phyloP scores from a whole-genome alignment of 78 protist genomes.

The Tieghemostelium lacteum region DNA sequence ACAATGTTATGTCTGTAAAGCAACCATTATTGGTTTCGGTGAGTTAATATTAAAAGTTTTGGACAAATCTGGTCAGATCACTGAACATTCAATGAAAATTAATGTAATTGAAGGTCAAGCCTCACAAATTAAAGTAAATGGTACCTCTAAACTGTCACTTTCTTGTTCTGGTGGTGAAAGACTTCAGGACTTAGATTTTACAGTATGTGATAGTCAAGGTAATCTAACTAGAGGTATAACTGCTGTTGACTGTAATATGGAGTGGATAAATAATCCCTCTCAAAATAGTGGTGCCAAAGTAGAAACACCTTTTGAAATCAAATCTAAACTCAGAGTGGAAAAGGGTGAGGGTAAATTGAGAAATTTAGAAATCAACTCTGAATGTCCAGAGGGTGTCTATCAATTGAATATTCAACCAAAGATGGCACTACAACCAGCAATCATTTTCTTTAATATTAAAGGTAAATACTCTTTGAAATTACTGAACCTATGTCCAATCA shows the following conservation, averaged over 20 bases:
- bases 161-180: slow-evolving; percentile 32
- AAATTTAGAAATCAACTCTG: slow-evolving; percentile 12
- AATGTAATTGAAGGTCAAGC: slow-evolving; percentile 53
- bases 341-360: slow-evolving; percentile 31
- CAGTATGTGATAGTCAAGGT: slow-evolving; percentile 67
- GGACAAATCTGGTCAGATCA: slow-evolving; percentile 8
- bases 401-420: slow-evolving; percentile 12
- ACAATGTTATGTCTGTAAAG: slow-evolving; percentile 16
- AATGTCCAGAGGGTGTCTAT: slow-evolving; percentile 35
- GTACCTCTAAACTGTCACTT: not conserved
- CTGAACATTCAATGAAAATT: slow-evolving; percentile 9
- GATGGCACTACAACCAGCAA: slow-evolving; percentile 22
- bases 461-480: slow-evolving; percentile 12
- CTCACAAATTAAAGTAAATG: slow-evolving; percentile 29
- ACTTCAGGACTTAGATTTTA: slow-evolving; percentile 27
- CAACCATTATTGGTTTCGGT: slow-evolving; percentile 57
- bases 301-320: slow-evolving; percentile 29
- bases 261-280: too few relatives aligned
- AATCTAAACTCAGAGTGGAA: not conserved
- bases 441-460: slow-evolving; percentile 5
- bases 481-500: not conserved
- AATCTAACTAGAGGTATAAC: slow-evolving; percentile 9
- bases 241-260: slow-evolving; percentile 39
- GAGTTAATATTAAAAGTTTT: not conserved
- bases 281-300: too few relatives aligned